phyloP scores from a whole-genome alignment of 768 basidiomycete genomes.

The Pleurotus cornucopiae region DNA sequence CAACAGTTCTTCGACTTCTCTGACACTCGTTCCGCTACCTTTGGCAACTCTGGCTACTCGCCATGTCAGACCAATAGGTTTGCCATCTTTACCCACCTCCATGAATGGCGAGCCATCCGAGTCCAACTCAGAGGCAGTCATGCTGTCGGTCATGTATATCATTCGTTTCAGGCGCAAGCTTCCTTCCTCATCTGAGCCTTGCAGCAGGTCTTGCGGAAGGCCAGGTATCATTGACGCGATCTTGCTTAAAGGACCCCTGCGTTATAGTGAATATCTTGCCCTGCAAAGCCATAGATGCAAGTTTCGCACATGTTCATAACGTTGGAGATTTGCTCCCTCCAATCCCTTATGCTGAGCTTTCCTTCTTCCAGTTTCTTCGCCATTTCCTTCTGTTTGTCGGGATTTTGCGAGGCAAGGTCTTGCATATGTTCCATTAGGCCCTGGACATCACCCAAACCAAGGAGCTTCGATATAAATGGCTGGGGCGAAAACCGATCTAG shows the following conservation, averaged over 20 bases:
- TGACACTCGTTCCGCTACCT: conserved; percentile 90
- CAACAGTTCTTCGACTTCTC: conserved; percentile 96
- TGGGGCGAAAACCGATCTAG: conserved; percentile 94
- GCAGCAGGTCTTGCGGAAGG: conserved; percentile 84
- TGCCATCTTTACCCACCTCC: conserved; percentile 78
- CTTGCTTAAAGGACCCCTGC: conserved; percentile 97
- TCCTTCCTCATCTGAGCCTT: conserved; percentile 93
- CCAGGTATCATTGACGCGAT: conserved; percentile 99
- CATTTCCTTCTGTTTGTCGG: conserved; percentile 97
- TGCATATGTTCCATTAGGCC: conserved; percentile 99
- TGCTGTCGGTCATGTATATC: conserved; percentile 98
- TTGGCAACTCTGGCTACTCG: conserved; percentile 86
- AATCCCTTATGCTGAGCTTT: conserved; percentile 93
- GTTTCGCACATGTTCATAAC: conserved; percentile 90
- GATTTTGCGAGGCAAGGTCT: conserved; percentile 88
- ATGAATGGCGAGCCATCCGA: conserved; percentile 92
- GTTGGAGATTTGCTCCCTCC: conserved; percentile 95
- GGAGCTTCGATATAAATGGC: conserved; percentile 94
- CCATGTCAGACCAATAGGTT: conserved; percentile 84
- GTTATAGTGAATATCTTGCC: conserved; percentile 10
- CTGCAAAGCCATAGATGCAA: conserved; percentile 4
- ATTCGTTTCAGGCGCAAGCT: conserved; percentile 90
- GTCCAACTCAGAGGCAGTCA: conserved; percentile 91
- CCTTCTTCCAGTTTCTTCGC: conserved; percentile 97
- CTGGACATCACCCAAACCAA: conserved; percentile 95